Conservation (phyloP, 768 basidiomycete species). For the Mycena indigotica region DNA sequence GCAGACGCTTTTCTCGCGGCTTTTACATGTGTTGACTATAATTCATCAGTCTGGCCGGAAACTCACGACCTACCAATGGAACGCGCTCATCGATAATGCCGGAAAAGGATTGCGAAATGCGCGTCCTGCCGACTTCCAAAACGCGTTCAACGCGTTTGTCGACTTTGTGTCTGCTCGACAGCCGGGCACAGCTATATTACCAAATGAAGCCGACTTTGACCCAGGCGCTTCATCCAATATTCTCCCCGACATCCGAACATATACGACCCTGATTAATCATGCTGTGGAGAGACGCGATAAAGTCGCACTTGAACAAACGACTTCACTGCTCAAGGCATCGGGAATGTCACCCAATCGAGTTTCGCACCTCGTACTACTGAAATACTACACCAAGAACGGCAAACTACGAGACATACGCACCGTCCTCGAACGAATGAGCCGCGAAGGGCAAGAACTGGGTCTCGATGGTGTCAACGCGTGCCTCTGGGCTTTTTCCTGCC, state of each 20-base stretch:
- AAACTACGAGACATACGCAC: constrained; percentile 58
- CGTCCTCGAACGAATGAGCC: constrained; percentile 53
- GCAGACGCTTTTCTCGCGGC: constrained; percentile 59
- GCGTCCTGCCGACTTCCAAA: constrained; percentile 56
- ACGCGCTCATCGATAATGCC: constrained; percentile 67
- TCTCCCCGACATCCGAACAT: constrained; percentile 67
- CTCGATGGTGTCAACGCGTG: constrained; percentile 70
- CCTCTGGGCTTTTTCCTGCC: constrained; percentile 67
- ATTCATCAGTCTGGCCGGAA: constrained; percentile 57
- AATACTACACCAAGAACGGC: constrained; percentile 51
- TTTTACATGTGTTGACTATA: constrained; percentile 66
- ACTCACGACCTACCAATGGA: constrained; percentile 73
- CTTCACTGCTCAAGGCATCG: constrained; percentile 54
- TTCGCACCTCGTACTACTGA: constrained; percentile 62
- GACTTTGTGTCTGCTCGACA: constrained; percentile 55
- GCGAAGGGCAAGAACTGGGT: constrained; percentile 53
- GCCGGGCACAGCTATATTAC: constrained; percentile 40
- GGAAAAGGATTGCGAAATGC: constrained; percentile 68
- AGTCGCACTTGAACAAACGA: constrained; percentile 51
- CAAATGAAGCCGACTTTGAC: constrained; percentile 16
- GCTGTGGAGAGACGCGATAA: constrained; percentile 55
- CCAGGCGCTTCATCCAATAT: constrained; percentile 14
- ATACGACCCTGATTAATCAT: constrained; percentile 65
- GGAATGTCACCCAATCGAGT: constrained; percentile 59
- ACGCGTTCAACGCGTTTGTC: constrained; percentile 59